phyloP scores from a whole-genome alignment of 2,329 filamentous ascomycete species.

The Gremmenia infestans region DNA sequence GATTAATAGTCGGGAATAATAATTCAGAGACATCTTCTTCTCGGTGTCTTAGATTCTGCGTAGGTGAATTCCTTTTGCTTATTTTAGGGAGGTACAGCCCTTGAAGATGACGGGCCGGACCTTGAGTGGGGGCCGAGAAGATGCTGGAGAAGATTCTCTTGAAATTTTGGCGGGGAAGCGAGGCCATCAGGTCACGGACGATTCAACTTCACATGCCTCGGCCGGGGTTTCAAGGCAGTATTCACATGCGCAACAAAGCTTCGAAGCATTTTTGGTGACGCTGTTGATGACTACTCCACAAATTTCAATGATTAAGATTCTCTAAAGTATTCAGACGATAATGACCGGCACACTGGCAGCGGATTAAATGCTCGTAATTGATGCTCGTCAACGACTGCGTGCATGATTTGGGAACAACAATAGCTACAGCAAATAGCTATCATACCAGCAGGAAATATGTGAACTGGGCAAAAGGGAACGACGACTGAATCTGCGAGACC shows the following conservation, averaged over 20 bases:
- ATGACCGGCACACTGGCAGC: no score
- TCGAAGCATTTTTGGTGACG: not conserved
- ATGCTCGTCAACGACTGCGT: no score
- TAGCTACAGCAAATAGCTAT: no score
- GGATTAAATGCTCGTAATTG: no score
- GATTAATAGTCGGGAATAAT: not conserved
- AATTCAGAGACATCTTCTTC: not conserved
- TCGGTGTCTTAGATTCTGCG: not conserved
- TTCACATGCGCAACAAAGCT: constrained; percentile 10
- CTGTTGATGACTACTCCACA: no score
- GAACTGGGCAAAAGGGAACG: not conserved
- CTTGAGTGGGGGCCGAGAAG: not conserved
- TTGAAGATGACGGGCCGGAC: not conserved
- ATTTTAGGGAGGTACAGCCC: no score
- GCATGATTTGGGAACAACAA: no score
- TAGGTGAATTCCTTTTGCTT: not conserved
- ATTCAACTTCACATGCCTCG: constrained; percentile 7
- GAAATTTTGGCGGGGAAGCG: not conserved
- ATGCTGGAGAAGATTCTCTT: not conserved
- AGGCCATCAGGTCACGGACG: not conserved
- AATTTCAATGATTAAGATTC: no score
- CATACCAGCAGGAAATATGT: not conserved
- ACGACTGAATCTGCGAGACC: not conserved
- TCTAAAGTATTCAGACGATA: no score
- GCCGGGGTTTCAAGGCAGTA: constrained; percentile 4